phyloP scores from a whole-genome alignment of 2,329 filamentous ascomycete species.

The Rutstroemia sp. region DNA sequence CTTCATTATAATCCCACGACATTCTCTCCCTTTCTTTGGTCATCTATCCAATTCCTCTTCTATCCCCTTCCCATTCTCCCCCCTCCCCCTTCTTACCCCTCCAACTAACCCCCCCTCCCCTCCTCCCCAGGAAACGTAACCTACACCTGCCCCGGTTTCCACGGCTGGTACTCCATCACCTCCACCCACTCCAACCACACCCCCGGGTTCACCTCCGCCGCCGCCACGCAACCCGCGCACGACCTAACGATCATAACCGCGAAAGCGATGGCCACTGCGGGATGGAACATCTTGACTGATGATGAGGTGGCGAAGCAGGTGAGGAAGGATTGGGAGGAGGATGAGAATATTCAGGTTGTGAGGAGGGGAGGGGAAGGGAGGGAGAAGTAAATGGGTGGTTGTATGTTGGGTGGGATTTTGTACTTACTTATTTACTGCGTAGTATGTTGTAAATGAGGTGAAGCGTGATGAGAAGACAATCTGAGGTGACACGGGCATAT shows the following conservation, averaged over 20 bases:
- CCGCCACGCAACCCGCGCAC: constrained; percentile 26
- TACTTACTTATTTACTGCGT: too few relatives aligned
- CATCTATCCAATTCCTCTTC: too few relatives aligned
- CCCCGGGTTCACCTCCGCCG: constrained; percentile 34
- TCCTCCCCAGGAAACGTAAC: constrained; percentile 48
- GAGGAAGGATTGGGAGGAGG: constrained; percentile 34
- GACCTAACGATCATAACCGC: constrained; percentile 16
- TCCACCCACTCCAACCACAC: constrained; percentile 43
- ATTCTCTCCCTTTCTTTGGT: too few relatives aligned
- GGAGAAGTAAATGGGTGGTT: too few relatives aligned
- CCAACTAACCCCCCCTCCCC: constrained; percentile 43
- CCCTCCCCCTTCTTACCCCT: constrained; percentile 13
- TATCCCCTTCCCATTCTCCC: too few relatives aligned
- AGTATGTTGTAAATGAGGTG: too few relatives aligned
- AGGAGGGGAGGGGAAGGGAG: too few relatives aligned
- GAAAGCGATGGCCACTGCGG: constrained; percentile 35
- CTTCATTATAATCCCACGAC: neutral
- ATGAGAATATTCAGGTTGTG: neutral
- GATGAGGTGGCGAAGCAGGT: constrained; percentile 36
- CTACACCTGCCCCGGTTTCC: constrained; percentile 49
- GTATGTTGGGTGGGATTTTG: too few relatives aligned
- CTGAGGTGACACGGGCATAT: too few relatives aligned
- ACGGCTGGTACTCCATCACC: constrained; percentile 44
- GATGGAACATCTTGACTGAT: constrained; percentile 38
- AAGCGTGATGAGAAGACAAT: too few relatives aligned